Base-by-base conservation (phyloP, 257 asterid species). In the Echium plantagineum region DNA sequence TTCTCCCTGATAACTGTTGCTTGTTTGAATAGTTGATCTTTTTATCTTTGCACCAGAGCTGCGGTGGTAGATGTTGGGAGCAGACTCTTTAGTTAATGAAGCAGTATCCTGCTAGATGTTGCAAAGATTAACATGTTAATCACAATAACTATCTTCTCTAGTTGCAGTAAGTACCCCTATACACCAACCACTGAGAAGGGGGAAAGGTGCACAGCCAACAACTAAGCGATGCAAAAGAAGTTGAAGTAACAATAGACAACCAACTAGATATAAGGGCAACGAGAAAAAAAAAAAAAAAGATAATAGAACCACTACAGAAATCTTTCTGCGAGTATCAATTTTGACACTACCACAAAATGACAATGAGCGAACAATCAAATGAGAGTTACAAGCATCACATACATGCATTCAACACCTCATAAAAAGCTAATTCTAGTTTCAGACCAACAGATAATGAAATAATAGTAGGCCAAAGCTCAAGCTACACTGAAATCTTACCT, bases 41-140 rank as follows among this genome's bases (percentile, higher is more conserved):
- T 90, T 90, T 73, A 90, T 80, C 78, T 90, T 90, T 42, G 80
- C 95, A 57, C 98, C 98, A 65, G 93, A 85, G 62, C 88, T 79
- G 71, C 70, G 64, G 21, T 60, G 67, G 62, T 53, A 66, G 62
- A 66, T 71, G 42, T 67, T 67, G 47, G 80, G 70, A 71, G 66
- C 76, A 73, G 67, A 69, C 68, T 78, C 78, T 19, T 63, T 57
- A 60, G 32, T 66, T 51, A 78, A 70, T 21, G 72, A 52, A 74
- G 75, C 62, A 13, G 84, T 69, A 71, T 88, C 96, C 98, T 87
- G 85, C 47, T 57, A 67, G 55, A 63, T 69, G 52, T 52, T 66
- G 52, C 59, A 32, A 60, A 22, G 56, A 21, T 69, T 32, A 49
- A n/a, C 61, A n/a, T 53, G 17, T n/a, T 21, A 42, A 53, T 52